Evolutionary conservation across 148 eudicot genomes (phyloP).

Genomic region (Chenopodium suecicum): DNA sequence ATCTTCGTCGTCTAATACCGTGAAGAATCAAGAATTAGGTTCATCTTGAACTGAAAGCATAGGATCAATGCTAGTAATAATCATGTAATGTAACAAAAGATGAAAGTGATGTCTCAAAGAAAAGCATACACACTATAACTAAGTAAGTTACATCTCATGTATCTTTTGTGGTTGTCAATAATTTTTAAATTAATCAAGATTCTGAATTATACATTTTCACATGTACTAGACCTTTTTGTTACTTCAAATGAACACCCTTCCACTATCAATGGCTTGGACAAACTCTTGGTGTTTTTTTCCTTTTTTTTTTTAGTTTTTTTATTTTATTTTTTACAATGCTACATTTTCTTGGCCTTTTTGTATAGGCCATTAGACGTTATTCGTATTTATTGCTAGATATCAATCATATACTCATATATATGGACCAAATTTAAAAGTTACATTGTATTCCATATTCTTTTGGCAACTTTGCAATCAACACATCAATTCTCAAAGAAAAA

Average conservation of each 20-base stretch:
- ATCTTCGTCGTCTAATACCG: no score
- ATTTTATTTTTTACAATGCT: no score
- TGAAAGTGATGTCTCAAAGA: conserved; percentile 8
- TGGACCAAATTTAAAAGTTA: conserved; percentile 4
- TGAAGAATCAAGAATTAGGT: no score
- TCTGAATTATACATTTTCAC: neutral
- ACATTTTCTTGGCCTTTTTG: neutral
- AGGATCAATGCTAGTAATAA: no score
- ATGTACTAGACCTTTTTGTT: neutral
- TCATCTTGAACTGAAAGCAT: no score
- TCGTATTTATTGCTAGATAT: neutral
- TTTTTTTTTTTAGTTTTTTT: no score
- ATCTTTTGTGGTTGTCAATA: neutral
- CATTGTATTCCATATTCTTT: neutral
- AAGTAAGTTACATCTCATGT: neutral
- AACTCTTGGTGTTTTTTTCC: neutral
- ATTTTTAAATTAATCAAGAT: conserved; percentile 3
- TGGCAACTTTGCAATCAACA: neutral
- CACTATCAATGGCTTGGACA: neutral
- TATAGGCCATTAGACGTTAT: neutral
- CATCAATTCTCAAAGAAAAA: neutral
- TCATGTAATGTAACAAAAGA: neutral
- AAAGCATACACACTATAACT: neutral
- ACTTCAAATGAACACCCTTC: neutral
- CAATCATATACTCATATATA: neutral